Conservation (phyloP, 208 protist genomes). For the Wallacemonas sp. region DNA sequence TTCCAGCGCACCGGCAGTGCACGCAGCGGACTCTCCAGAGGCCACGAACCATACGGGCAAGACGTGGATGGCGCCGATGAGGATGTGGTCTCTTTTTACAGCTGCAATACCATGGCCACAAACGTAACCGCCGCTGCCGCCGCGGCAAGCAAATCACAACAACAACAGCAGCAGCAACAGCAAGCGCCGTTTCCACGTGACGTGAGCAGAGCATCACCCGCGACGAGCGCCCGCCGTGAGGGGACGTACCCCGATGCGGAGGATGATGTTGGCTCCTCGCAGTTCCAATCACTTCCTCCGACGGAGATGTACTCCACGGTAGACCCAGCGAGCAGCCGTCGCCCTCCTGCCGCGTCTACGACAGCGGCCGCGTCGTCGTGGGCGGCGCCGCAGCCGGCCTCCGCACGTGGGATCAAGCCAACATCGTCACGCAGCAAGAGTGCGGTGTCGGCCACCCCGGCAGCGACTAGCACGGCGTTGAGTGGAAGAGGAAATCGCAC, state of each 20-base stretch:
- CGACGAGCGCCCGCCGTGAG: no score
- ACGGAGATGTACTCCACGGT: neutral
- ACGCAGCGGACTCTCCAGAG: neutral
- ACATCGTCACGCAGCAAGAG: no score
- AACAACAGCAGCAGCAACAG: no score
- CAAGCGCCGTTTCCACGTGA: no score
- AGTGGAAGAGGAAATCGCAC: no score
- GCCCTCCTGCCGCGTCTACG: no score
- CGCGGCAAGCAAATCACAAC: neutral
- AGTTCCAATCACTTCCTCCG: conserved; percentile 5
- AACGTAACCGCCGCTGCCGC: neutral
- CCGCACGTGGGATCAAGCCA: no score
- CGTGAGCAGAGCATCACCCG: no score
- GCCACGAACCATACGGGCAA: neutral
- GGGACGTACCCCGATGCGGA: neutral
- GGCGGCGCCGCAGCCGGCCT: neutral
- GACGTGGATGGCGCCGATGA: neutral
- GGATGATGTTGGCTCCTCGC: conserved; percentile 8
- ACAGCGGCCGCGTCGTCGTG: neutral
- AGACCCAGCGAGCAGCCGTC: no score
- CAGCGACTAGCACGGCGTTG: neutral
- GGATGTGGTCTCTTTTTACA: conserved; percentile 13
- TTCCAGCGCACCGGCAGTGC: neutral
- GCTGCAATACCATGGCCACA: conserved; percentile 19
- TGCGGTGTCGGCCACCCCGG: neutral